Evolutionary conservation across 768 basidiomycete species (phyloP).

Genomic region (Naganishia friedmannii): DNA sequence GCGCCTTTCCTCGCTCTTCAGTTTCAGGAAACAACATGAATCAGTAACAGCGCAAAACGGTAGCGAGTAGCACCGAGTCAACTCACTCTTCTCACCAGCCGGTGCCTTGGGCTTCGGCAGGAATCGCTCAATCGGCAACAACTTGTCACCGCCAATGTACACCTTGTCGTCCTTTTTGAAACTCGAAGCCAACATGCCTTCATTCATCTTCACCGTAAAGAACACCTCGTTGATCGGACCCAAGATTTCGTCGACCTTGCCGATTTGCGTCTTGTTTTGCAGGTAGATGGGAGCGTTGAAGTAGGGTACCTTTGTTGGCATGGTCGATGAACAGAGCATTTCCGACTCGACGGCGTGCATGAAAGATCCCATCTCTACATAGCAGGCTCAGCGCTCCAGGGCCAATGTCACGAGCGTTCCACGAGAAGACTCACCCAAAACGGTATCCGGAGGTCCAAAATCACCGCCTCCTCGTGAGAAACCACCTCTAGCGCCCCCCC

Average conservation of each 20-base stretch:
- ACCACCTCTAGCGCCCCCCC: conserved; percentile 50
- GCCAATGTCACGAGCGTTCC: not conserved
- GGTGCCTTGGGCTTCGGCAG: conserved; percentile 87
- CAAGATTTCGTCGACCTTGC: conserved; percentile 98
- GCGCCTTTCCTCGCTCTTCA: conserved; percentile 23
- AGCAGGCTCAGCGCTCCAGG: not conserved
- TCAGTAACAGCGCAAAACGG: conserved; percentile 24
- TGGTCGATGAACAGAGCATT: conserved; percentile 86
- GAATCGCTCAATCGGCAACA: conserved; percentile 92
- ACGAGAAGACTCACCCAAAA: conserved; percentile 50
- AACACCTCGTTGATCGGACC: conserved; percentile 98
- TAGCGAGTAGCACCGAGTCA: not conserved
- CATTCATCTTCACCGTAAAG: conserved; percentile 95
- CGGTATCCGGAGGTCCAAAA: conserved; percentile 55
- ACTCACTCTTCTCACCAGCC: conserved; percentile 58
- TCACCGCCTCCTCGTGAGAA: conserved; percentile 38
- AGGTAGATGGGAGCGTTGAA: conserved; percentile 99
- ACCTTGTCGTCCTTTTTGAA: conserved; percentile 99
- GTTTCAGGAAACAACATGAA: conserved; percentile 1
- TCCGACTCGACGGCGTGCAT: conserved; percentile 95
- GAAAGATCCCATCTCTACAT: conserved; percentile 84
- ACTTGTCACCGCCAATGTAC: conserved; percentile 94
- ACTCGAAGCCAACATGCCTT: conserved; percentile 89
- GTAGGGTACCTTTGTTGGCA: conserved; percentile 89
- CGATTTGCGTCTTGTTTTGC: conserved; percentile 90